A percentile compares a stretch with the other conserved stretches of the same genome.
These are phyloP conservation scores for Athelia sp. DNA, from an alignment of 1,284 basidiomycete genomes.

Conservation along the genomic window DNA sequence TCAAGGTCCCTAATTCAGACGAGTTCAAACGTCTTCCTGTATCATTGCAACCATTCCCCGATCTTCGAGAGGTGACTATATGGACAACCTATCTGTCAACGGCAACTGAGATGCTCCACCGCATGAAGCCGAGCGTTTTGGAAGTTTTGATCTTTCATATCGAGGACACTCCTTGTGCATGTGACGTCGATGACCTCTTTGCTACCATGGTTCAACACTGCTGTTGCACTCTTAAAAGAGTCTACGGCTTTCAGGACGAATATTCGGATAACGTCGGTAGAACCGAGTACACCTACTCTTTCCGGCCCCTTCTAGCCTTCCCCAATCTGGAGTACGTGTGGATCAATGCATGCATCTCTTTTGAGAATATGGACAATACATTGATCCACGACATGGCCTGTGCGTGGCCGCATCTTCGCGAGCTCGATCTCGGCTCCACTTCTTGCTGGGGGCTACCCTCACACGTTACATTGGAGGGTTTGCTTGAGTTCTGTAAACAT, in stretches of 20 bases:
- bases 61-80: background rate
- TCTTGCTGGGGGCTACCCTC: background rate
- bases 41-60: background rate
- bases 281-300: no score
- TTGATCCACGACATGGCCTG: background rate
- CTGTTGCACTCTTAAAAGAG: background rate
- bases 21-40: no score
- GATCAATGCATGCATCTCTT: background rate
- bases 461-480: background rate
- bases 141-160: background rate
- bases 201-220: background rate
- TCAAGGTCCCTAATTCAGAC: background rate
- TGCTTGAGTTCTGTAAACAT: background rate
- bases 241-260: background rate
- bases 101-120: background rate
- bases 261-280: no score
- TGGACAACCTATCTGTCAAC: background rate
- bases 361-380: background rate
- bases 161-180: background rate
- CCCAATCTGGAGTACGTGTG: background rate
- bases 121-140: background rate
- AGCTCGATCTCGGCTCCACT: background rate
- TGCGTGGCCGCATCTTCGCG: background rate
- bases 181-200: background rate
- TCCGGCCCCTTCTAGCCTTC: background rate